phyloP scores from a whole-genome alignment of 148 eudicot species.

The Suaeda aralocaspica region DNA sequence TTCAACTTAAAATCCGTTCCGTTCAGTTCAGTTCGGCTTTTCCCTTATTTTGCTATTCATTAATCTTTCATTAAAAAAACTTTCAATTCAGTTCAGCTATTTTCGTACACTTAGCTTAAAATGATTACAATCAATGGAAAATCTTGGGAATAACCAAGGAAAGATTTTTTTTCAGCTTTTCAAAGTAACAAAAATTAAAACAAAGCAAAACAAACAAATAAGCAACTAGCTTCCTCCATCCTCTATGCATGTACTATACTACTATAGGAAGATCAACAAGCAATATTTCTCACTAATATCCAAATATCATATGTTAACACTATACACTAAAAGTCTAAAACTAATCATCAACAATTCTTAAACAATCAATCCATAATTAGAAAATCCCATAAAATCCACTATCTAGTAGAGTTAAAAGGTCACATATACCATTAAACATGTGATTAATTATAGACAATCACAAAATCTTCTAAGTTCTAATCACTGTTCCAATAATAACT shows the following conservation, averaged over 20 bases:
- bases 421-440: not conserved
- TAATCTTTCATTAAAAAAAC: too few relatives aligned
- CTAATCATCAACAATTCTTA: too few relatives aligned
- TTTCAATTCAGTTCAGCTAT: too few relatives aligned
- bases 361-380: not conserved
- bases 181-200: not conserved
- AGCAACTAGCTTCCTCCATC: not conserved
- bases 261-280: not conserved
- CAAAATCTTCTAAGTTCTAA: not conserved
- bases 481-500: not conserved
- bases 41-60: too few relatives aligned
- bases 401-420: not conserved
- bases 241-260: slow-evolving; percentile 8
- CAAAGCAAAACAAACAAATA: not conserved
- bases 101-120: too few relatives aligned
- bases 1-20: too few relatives aligned
- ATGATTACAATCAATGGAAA: too few relatives aligned
- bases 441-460: not conserved
- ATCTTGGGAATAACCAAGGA: slow-evolving; percentile 15
- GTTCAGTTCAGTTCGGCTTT: too few relatives aligned
- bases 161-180: slow-evolving; percentile 14
- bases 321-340: too few relatives aligned
- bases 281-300: not conserved
- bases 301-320: not conserved
- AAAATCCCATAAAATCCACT: not conserved